Evolutionary conservation across 768 basidiomycete species (phyloP), one percentile per base, ranked within the genome.

Genomic region (Kwoniella newhampshirensis): DNA sequence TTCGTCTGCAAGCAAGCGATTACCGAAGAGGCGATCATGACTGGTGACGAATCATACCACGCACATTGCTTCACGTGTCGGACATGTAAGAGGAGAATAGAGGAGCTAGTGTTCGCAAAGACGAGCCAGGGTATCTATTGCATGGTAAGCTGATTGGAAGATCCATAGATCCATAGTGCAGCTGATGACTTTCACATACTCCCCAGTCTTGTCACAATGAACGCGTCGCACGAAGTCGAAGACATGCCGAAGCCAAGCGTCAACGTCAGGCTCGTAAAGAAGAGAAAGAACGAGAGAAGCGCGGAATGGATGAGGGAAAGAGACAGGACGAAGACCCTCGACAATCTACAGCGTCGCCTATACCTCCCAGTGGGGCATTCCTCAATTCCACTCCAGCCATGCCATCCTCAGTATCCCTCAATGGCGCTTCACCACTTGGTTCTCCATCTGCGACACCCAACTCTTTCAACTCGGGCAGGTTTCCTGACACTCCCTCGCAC

Each of bases 11-110:
- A 86, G 43, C 85, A 85, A 54, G 89, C 92, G 42, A 99, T 99
- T 63, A 86, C 93, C 54, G 93, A 99, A 79, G 96, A 99, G 73
- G 96, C 96, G 9, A 97, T 98, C 76, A 97, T 99, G 90, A 94
- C 96, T 6, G 96, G 79, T 48, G 92, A 99, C 77, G 96, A 98
- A 74, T 91, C 91, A 0, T 99, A 98, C 68, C 96, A 98, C 75
- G 93, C 96, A 4, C 88, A 92, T 63, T 99, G 96, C 79, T 99
- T 99, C 81, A 93, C 94, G 66, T 99, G 96, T 80, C 87, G 90
- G 70, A 87, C 91, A 49, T 99, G 96, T 80, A 85, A 84, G 75
- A 87, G 88, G 73, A 83, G 91, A 55, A 99, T 99, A 62, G 93
- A 98, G 77, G 96, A 99, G 75, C 84, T 98, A 50, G 91, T 98